Conservation (phyloP, 2,329 filamentous ascomycete species). For the Scedosporium dehoogii region DNA sequence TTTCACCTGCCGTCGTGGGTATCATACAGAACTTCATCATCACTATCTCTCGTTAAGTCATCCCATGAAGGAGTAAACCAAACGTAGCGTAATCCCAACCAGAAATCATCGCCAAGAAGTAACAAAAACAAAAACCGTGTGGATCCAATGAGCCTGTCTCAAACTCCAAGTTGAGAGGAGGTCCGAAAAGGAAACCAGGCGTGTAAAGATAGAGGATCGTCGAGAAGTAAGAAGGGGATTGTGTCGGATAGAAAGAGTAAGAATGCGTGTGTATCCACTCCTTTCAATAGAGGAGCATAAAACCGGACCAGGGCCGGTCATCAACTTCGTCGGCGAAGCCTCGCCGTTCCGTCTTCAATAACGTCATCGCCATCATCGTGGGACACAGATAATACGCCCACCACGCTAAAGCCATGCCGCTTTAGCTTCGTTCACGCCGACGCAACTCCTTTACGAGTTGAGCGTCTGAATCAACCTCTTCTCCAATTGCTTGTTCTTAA, state of each 20-base stretch:
- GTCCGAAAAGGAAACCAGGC: no score
- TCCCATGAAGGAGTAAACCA: neutral
- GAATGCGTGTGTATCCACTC: no score
- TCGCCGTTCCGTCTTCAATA: neutral
- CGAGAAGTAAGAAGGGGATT: no score
- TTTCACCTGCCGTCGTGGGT: neutral
- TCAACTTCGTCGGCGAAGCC: neutral
- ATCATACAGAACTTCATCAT: neutral
- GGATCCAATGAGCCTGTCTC: no score
- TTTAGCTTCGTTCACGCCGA: neutral
- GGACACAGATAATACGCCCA: neutral
- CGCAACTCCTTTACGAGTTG: slow-evolving; percentile 4
- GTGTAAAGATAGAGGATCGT: no score
- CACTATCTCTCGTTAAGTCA: neutral
- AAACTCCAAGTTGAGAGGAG: no score
- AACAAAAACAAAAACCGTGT: neutral
- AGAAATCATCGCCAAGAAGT: slow-evolving; percentile 4
- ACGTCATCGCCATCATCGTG: neutral
- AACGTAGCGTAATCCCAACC: neutral
- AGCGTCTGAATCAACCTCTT: slow-evolving; percentile 67
- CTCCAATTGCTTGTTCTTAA: slow-evolving; percentile 55
- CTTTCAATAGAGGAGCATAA: no score
- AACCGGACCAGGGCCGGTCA: no score
- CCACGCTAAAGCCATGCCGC: neutral
- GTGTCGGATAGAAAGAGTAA: no score